Percentiles rank a stretch among this genome's conserved stretches.
Evolutionary conservation across 139 green algal species (phyloP).

Genomic region (Closterium sp.): DNA sequence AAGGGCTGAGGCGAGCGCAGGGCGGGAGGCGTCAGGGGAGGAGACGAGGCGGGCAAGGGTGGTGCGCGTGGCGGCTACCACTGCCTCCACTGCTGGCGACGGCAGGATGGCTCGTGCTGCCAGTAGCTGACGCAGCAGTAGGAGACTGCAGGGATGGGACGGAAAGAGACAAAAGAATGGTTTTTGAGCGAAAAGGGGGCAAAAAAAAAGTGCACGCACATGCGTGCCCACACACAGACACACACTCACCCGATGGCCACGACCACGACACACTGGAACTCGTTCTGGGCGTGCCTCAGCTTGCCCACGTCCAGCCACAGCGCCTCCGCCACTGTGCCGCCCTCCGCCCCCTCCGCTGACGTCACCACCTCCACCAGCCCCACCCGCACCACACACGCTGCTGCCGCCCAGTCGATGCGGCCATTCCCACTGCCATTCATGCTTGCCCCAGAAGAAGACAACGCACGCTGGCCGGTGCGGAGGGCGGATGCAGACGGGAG

Average conservation of each 20-base stretch:
- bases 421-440: not conserved
- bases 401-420: not conserved
- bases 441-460: not conserved
- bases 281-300: not conserved
- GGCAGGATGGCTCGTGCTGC: not conserved
- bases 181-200: too few relatives aligned
- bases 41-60: not conserved
- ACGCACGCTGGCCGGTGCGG: not conserved
- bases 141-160: not conserved
- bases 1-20: not conserved
- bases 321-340: not conserved
- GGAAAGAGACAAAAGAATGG: too few relatives aligned
- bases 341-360: not conserved
- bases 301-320: not conserved
- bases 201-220: too few relatives aligned
- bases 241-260: not conserved
- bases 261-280: not conserved
- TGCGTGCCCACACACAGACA: too few relatives aligned
- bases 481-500: not conserved
- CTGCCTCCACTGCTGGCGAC: not conserved
- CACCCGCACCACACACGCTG: not conserved
- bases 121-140: not conserved
- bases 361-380: not conserved
- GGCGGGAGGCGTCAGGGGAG: not conserved
- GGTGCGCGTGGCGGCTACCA: not conserved